Percentiles rank a stretch among this genome's conserved stretches.
Evolutionary conservation across 768 basidiomycete genomes (phyloP).

Genomic region (Agaricus subrufescens): DNA sequence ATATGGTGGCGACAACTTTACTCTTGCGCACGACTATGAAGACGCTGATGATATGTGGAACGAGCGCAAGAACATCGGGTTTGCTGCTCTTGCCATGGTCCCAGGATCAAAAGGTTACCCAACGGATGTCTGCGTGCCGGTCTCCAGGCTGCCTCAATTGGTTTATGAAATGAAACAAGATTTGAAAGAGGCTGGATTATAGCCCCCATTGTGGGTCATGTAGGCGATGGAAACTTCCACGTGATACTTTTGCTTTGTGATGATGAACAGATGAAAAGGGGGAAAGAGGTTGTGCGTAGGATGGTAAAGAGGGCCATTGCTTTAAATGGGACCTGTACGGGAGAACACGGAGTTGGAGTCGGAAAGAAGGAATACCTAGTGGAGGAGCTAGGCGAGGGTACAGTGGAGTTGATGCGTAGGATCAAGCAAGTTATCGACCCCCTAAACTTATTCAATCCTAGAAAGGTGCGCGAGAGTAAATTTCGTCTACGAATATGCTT

Average conservation of each 20-base stretch:
- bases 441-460: slow-evolving; percentile 74
- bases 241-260: slow-evolving; percentile 53
- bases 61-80: slow-evolving; percentile 66
- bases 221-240: slow-evolving; percentile 60
- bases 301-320: slow-evolving; percentile 67
- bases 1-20: slow-evolving; percentile 65
- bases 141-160: slow-evolving; percentile 60
- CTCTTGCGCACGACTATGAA: slow-evolving; percentile 54
- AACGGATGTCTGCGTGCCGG: slow-evolving; percentile 77
- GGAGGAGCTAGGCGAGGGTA: slow-evolving; percentile 77
- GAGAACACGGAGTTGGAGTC: slow-evolving; percentile 85
- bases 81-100: slow-evolving; percentile 48
- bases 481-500: too few species aligned
- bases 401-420: slow-evolving; percentile 78
- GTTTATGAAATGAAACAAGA: slow-evolving; percentile 72
- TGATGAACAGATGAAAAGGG: slow-evolving; percentile 45
- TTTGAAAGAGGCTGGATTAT: slow-evolving; percentile 49
- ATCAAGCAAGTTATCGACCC: slow-evolving; percentile 78
- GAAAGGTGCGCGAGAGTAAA: slow-evolving; percentile 47
- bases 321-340: slow-evolving; percentile 78
- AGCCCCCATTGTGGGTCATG: slow-evolving; percentile 70
- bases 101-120: slow-evolving; percentile 57
- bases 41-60: slow-evolving; percentile 76
- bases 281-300: slow-evolving; percentile 42
- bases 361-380: slow-evolving; percentile 79